phyloP scores from a whole-genome alignment of 2,329 filamentous ascomycete genomes.

The Penicillium decumbens region DNA sequence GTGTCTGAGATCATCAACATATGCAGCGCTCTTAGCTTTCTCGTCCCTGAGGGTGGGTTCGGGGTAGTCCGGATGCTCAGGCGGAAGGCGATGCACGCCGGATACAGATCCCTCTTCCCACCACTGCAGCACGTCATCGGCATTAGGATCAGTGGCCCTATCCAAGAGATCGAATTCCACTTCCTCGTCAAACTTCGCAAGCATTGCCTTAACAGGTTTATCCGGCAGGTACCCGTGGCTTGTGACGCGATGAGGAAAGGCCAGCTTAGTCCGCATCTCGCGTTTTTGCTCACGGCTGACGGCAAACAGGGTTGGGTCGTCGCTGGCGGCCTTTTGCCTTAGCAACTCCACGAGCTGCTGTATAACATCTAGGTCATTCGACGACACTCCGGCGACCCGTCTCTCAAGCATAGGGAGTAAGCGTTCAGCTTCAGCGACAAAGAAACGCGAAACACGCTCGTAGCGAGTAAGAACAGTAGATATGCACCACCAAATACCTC shows the following conservation, averaged over 20 bases:
- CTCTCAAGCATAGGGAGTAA: conserved; percentile 18
- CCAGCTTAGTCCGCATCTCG: background rate
- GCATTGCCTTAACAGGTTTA: conserved; percentile 7
- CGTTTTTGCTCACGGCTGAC: conserved; percentile 3
- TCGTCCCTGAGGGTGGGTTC: background rate
- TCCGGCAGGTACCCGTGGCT: background rate
- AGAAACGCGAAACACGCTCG: conserved; percentile 28
- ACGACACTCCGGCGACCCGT: background rate
- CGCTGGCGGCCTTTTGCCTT: conserved; percentile 8
- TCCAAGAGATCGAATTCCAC: conserved; percentile 19
- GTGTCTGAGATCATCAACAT: background rate
- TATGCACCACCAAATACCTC: conserved; percentile 41
- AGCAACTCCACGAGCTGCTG: conserved; percentile 3
- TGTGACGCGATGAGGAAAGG: background rate
- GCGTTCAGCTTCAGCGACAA: conserved; percentile 34
- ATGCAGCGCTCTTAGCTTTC: background rate
- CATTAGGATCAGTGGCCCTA: conserved; percentile 3
- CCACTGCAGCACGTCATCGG: background rate
- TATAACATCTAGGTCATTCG: background rate
- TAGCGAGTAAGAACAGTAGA: conserved; percentile 34
- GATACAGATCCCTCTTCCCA: conserved; percentile 8
- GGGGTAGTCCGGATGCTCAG: background rate
- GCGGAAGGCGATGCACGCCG: background rate
- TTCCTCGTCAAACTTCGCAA: conserved; percentile 21
- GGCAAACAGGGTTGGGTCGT: background rate